Percentiles rank a stretch among this genome's conserved stretches.
These are phyloP conservation scores for Ceratobasidium theobromae DNA, from an alignment of 1,284 basidiomycete species.

Conservation along the genomic window DNA sequence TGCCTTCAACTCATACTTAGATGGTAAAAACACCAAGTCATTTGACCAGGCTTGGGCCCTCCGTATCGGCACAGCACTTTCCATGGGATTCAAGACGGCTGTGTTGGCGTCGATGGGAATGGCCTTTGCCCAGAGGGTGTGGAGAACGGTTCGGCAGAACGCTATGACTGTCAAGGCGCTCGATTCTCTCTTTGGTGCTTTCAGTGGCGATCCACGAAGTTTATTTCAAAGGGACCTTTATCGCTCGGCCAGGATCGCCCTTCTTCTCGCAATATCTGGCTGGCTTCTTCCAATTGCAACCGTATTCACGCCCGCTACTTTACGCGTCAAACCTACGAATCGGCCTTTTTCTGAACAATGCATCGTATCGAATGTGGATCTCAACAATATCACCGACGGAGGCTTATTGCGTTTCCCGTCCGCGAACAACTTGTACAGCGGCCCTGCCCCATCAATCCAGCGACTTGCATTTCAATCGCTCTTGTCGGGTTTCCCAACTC, in stretches of 20 bases:
- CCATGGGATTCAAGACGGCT: slow-evolving; percentile 25
- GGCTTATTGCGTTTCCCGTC: slow-evolving; percentile 5
- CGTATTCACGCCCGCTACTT: slow-evolving; percentile 26
- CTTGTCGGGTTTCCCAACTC: background rate
- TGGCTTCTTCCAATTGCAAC: slow-evolving; percentile 26
- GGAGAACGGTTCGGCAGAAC: slow-evolving; percentile 1
- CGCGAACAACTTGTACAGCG: background rate
- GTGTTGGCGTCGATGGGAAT: slow-evolving; percentile 25
- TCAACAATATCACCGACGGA: slow-evolving; percentile 8
- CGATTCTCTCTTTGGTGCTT: slow-evolving; percentile 21
- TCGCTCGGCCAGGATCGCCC: slow-evolving; percentile 21
- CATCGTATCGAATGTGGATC: background rate
- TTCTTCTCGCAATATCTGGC: slow-evolving; percentile 4
- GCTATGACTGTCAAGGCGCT: slow-evolving; percentile 13
- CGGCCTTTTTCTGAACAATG: background rate
- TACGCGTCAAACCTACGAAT: slow-evolving; percentile 7
- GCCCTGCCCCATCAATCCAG: slow-evolving; percentile 16
- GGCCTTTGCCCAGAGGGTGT: slow-evolving; percentile 16
- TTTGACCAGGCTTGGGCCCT: slow-evolving; percentile 30
- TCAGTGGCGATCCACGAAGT: slow-evolving; percentile 15
- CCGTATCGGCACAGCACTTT: slow-evolving; percentile 22
- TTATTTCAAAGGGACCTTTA: slow-evolving; percentile 22
- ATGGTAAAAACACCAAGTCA: slow-evolving; percentile 7
- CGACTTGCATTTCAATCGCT: slow-evolving; percentile 17
- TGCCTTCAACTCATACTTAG: slow-evolving; percentile 21